Base-by-base conservation (phyloP, 306 rosid species). In the Herpetospermum pedunculosum region DNA sequence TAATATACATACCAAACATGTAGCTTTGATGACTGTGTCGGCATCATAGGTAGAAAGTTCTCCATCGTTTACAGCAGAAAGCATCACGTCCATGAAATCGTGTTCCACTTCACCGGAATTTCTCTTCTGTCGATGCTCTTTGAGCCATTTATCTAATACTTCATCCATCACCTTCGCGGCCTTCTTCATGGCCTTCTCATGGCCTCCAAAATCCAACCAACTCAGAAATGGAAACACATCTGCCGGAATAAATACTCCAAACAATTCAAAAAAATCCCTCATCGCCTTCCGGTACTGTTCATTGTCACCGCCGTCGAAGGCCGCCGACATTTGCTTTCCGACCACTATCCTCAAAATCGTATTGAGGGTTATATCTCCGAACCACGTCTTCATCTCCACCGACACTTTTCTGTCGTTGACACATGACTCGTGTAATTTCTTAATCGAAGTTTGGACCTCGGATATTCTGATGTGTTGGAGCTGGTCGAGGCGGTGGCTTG, bases 71-170 rank as follows among this genome's bases (percentile, higher is more conserved):
- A 78, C 62, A 63, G 84, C 77, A 3, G 88, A 86, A 64, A 89
- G 50, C 89, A 89, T 83, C 29, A 86, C 89, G 62, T 86, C 86
- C 30, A 89, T 89, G 83, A 87, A 89, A 54, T 86, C 89, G 6
- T 77, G 55, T 57, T 34, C 25, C 72, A 26, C 25, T n/a, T 63
- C 70, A 18, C 10, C 9, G 4, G 40, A 57, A 68, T 37, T 78
- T 78, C 80, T 83, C 19, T 14, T 52, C 48, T 28, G 15, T 10
- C 60, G 88, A 71, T 89, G 95, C 79, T 85, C 85, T 44, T 76
- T 35, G n/a, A 89, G 62, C 89, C 89, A 87, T 1, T 80, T 79
- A 30, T 77, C 84, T 21, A 87, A 84, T 55, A 89, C 77, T 7
- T 18, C 77, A 49, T 89, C 89, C 18, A 89, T 38, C 29, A 85